Conservation (phyloP, 352 stramenopile species). For the Elongisporangium prolatum region DNA sequence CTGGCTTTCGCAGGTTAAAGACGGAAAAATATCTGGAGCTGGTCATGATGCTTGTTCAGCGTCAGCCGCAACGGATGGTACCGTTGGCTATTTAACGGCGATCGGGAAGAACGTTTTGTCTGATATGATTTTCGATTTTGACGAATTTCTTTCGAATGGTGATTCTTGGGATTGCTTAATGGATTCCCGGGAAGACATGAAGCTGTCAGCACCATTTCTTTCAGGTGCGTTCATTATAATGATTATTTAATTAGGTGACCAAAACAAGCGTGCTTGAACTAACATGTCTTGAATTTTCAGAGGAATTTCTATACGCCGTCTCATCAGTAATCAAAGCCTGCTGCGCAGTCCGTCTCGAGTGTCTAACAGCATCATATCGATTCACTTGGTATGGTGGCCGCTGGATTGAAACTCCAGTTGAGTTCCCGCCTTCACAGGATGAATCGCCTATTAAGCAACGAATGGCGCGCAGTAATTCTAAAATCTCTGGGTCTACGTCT, state of each 20-base stretch:
- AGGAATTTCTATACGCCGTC: slow-evolving; percentile 57
- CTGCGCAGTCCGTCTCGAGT: slow-evolving; percentile 49
- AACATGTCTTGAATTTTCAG: slow-evolving; percentile 7
- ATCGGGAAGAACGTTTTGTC: slow-evolving; percentile 8
- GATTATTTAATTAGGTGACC: not conserved
- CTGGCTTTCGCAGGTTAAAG: slow-evolving; percentile 67
- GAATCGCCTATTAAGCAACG: not conserved
- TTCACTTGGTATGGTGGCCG: slow-evolving; percentile 49
- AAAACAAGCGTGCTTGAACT: too few relatives aligned
- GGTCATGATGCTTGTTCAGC: slow-evolving; percentile 42
- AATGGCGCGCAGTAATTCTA: slow-evolving; percentile 13
- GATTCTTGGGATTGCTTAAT: slow-evolving; percentile 31
- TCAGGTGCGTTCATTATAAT: slow-evolving; percentile 18
- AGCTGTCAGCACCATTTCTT: slow-evolving; percentile 27
- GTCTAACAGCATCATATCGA: slow-evolving; percentile 39
- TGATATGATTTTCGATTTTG: slow-evolving; percentile 22
- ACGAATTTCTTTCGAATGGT: slow-evolving; percentile 24
- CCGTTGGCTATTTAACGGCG: slow-evolving; percentile 4
- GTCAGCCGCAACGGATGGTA: slow-evolving; percentile 5
- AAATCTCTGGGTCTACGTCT: not conserved
- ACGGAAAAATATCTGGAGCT: slow-evolving; percentile 75
- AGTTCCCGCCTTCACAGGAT: slow-evolving; percentile 24
- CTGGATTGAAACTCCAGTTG: slow-evolving; percentile 54
- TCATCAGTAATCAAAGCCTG: slow-evolving; percentile 50
- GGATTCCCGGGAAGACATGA: slow-evolving; percentile 32